These are phyloP conservation scores for Lodderomyces margitis DNA, from an alignment of 1,139 yeast genomes.

Conservation along the genomic window DNA sequence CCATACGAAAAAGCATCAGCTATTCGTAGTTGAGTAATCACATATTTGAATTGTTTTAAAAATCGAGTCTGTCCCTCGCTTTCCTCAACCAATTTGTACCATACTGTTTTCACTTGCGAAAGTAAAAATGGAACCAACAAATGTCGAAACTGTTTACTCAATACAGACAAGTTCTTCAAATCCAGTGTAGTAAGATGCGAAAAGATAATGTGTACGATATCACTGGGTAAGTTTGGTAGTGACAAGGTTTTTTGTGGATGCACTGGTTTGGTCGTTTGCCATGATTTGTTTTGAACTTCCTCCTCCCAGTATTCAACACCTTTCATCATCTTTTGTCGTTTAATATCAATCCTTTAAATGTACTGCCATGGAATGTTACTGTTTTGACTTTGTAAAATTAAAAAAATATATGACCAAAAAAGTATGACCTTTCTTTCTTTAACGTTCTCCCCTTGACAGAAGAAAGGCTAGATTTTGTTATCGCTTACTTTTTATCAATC, in stretches of 20 bases:
- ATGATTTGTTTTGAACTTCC: too few species aligned
- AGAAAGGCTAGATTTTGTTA: too few species aligned
- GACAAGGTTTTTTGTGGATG: background rate
- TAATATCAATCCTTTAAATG: too few species aligned
- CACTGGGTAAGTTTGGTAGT: conserved; percentile 27
- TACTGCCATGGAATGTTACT: background rate
- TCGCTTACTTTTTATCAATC: too few species aligned
- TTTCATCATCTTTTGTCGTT: background rate
- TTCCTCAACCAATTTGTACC: conserved; percentile 28
- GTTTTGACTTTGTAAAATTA: too few species aligned
- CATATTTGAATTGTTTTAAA: conserved; percentile 12
- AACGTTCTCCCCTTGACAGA: background rate
- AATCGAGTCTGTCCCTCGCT: conserved; percentile 6
- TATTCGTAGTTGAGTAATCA: conserved; percentile 26
- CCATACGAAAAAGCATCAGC: conserved; percentile 37
- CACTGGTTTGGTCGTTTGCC: background rate
- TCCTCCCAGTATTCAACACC: background rate
- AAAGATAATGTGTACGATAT: conserved; percentile 26
- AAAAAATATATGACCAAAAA: too few species aligned
- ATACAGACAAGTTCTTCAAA: conserved; percentile 23
- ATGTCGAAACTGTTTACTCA: conserved; percentile 21
- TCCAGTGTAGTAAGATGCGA: conserved; percentile 20
- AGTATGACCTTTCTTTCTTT: background rate
- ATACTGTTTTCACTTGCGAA: conserved; percentile 25
- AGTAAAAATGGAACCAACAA: conserved; percentile 24